Conservation (phyloP, 2,329 filamentous ascomycete genomes). For the Beauveria bassiana region DNA sequence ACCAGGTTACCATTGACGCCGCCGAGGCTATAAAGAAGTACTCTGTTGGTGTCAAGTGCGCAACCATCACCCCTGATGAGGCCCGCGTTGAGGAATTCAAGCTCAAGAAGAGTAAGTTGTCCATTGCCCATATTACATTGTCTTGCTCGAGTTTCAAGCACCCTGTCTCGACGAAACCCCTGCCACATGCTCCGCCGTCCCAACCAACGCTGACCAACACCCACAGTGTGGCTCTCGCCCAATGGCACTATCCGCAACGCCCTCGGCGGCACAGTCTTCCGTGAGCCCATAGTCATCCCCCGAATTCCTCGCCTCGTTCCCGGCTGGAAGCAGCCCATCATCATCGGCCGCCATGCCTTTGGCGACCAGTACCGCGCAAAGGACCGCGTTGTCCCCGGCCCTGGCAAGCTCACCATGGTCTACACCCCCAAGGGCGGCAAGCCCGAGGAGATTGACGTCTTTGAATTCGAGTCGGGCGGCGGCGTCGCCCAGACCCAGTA, state of each 20-base stretch:
- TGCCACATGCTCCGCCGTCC: neutral
- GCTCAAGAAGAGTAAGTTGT: conserved; percentile 81
- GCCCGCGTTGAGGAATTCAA: conserved; percentile 95
- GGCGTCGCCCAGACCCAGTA: conserved; percentile 93
- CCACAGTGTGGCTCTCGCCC: conserved; percentile 88
- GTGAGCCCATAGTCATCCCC: conserved; percentile 95
- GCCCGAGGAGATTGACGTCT: conserved; percentile 83
- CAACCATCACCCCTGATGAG: conserved; percentile 98
- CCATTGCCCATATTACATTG: conserved; percentile 12
- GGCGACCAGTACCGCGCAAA: conserved; percentile 98
- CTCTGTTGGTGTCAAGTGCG: conserved; percentile 97
- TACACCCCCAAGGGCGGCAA: conserved; percentile 80
- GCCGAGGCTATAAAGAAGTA: conserved; percentile 99
- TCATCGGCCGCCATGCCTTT: conserved; percentile 96
- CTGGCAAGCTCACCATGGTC: conserved; percentile 88
- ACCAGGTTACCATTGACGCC: conserved; percentile 90
- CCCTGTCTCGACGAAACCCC: neutral
- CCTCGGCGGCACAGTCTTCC: conserved; percentile 92
- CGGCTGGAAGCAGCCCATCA: conserved; percentile 98
- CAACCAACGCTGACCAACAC: conserved; percentile 7
- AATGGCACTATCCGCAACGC: conserved; percentile 80
- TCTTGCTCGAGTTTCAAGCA: neutral
- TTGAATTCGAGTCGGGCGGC: conserved; percentile 76
- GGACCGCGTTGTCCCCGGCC: conserved; percentile 74
- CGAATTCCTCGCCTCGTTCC: conserved; percentile 87